A percentile compares a stretch with the other conserved stretches of the same genome.
These are phyloP conservation scores for Podila verticillata DNA, from an alignment of 192 early-diverging fungal species.

Conservation along the genomic window DNA sequence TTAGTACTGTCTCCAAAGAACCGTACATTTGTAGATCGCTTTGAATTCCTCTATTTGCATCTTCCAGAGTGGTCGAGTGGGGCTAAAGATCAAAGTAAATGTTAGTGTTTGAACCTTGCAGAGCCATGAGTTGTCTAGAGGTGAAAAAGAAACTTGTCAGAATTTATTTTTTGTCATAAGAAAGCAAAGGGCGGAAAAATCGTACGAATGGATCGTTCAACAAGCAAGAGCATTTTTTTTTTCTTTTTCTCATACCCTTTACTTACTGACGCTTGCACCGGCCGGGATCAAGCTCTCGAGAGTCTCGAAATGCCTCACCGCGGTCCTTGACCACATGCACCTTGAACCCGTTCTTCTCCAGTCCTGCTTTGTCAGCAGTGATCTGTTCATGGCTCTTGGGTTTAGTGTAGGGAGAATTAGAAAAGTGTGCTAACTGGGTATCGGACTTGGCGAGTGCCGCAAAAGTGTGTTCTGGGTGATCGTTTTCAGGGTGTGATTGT, in stretches of 20 bases:
- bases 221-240: too few species aligned
- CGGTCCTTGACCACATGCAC: slow-evolving; percentile 33
- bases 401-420: slow-evolving; percentile 24
- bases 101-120: too few species aligned
- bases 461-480: slow-evolving; percentile 36
- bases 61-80: slow-evolving; percentile 53
- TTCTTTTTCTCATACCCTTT: too few species aligned
- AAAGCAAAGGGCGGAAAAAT: too few species aligned
- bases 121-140: too few species aligned
- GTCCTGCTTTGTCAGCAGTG: slow-evolving; percentile 39
- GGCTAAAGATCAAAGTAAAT: neutral
- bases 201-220: too few species aligned
- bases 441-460: slow-evolving; percentile 38
- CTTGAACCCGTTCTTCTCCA: slow-evolving; percentile 42
- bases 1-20: too few species aligned
- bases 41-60: too few species aligned
- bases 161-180: too few species aligned
- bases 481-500: slow-evolving; percentile 40
- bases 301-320: slow-evolving; percentile 41
- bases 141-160: too few species aligned
- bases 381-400: slow-evolving; percentile 21
- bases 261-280: slow-evolving; percentile 43
- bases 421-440: slow-evolving; percentile 25
- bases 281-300: slow-evolving; percentile 50
- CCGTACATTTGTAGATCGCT: too few species aligned